Percentiles rank a stretch among this genome's conserved stretches.
Evolutionary conservation across 148 eudicot genomes (phyloP).

Genomic region (Fagopyrum homotropicum): DNA sequence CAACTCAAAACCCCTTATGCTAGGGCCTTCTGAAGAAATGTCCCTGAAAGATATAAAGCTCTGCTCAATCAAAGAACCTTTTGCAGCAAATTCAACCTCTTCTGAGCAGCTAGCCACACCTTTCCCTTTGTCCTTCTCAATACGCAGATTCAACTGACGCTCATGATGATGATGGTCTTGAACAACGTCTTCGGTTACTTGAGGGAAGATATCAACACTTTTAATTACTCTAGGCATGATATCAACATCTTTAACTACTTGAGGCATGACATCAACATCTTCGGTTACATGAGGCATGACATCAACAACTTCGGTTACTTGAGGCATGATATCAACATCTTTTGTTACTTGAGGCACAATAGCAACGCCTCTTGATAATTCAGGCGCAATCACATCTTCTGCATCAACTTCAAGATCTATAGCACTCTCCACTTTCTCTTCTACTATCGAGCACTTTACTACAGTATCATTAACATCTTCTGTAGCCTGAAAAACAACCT

Average conservation of each 20-base stretch:
- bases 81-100: constrained; percentile 28
- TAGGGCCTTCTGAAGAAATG: constrained; percentile 60
- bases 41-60: constrained; percentile 37
- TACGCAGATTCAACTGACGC: constrained; percentile 25
- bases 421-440: constrained; percentile 18
- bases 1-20: constrained; percentile 69
- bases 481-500: constrained; percentile 21
- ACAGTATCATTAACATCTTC: constrained; percentile 25
- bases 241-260: constrained; percentile 20
- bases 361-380: constrained; percentile 22
- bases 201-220: constrained; percentile 17
- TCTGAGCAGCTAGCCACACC: constrained; percentile 43
- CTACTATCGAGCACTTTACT: constrained; percentile 13
- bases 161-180: constrained; percentile 26
- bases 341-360: constrained; percentile 17
- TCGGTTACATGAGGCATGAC: constrained; percentile 17
- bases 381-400: constrained; percentile 22
- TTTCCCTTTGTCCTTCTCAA: constrained; percentile 77
- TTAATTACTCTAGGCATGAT: constrained; percentile 18
- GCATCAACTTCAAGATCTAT: constrained; percentile 31
- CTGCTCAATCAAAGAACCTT: constrained; percentile 30
- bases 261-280: constrained; percentile 3
- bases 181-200: constrained; percentile 22
- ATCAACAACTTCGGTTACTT: neutral
- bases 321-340: constrained; percentile 6